Percentiles rank a stretch among this genome's conserved stretches.
Evolutionary conservation across 2,329 filamentous ascomycete genomes (phyloP).

Genomic region (Gnomoniopsis smithogilvyi): DNA sequence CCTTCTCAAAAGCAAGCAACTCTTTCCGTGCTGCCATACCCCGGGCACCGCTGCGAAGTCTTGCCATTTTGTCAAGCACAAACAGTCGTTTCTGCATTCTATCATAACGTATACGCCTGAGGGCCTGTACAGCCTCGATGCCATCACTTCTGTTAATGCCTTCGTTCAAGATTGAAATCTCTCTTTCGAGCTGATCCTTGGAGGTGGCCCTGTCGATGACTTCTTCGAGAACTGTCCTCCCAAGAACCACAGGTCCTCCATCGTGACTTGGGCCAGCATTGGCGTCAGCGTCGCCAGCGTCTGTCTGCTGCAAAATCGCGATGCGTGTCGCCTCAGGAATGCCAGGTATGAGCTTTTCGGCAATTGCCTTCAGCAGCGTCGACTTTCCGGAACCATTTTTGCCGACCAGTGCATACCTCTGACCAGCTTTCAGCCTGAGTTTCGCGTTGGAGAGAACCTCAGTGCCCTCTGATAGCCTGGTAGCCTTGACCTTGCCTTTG

Average conservation of each 20-base stretch:
- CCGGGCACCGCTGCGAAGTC: conserved; percentile 69
- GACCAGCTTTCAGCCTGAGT: conserved; percentile 67
- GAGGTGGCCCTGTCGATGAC: conserved; percentile 62
- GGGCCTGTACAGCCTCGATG: conserved; percentile 54
- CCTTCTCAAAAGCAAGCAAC: conserved; percentile 65
- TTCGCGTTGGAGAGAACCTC: conserved; percentile 71
- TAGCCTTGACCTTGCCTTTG: conserved; percentile 36
- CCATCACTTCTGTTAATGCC: conserved; percentile 58
- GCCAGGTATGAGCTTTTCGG: conserved; percentile 74
- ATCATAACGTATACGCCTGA: conserved; percentile 61
- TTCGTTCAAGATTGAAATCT: conserved; percentile 57
- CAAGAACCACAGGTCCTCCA: conserved; percentile 10
- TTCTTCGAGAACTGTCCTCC: conserved; percentile 57
- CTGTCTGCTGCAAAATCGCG: conserved; percentile 67
- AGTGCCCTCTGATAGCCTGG: conserved; percentile 38
- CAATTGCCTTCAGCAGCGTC: conserved; percentile 70
- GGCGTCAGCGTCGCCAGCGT: conserved; percentile 31
- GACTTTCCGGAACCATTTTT: conserved; percentile 83
- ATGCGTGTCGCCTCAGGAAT: conserved; percentile 65
- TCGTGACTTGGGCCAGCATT: conserved; percentile 24
- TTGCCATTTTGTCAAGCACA: conserved; percentile 69
- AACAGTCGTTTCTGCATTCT: conserved; percentile 62
- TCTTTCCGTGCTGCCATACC: conserved; percentile 75
- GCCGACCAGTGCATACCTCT: conserved; percentile 75
- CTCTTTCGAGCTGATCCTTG: conserved; percentile 54